Evolutionary conservation across 805 yeast genomes (phyloP).

Genomic region (Saccharomycopsis babjevae): DNA sequence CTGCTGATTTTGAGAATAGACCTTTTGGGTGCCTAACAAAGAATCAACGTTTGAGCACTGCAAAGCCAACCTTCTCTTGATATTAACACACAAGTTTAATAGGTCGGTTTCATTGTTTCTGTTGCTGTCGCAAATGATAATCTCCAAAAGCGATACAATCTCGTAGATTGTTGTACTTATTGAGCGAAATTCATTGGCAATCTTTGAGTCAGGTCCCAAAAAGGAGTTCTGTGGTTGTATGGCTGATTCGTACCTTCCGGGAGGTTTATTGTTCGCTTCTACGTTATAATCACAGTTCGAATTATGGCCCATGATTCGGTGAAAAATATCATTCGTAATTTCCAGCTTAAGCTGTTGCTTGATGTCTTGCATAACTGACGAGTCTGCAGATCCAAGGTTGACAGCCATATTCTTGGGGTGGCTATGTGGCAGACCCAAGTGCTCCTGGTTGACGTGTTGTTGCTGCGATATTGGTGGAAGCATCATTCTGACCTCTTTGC

Average conservation of each 20-base stretch:
- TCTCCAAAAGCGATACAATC: not conserved
- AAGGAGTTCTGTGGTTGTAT: no score
- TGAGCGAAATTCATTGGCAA: not conserved
- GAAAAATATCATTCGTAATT: not conserved
- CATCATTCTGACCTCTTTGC: no score
- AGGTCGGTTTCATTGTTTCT: not conserved
- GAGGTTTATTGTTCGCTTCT: no score
- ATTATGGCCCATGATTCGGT: no score
- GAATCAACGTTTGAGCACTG: not conserved
- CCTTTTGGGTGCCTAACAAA: not conserved
- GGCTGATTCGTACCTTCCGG: no score
- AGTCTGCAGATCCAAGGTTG: not conserved
- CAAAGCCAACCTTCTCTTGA: not conserved
- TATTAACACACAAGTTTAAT: not conserved
- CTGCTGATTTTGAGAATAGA: not conserved
- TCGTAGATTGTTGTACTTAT: not conserved
- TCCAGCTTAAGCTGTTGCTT: not conserved
- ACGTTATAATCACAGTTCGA: no score
- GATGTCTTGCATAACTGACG: not conserved
- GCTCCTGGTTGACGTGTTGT: no score
- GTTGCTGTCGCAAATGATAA: not conserved
- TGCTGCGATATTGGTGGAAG: no score
- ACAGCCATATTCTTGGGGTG: not conserved
- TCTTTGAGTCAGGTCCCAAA: no score
- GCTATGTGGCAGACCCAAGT: not conserved